Conservation (phyloP, 257 asterid species). For the Solanum virginianum region DNA sequence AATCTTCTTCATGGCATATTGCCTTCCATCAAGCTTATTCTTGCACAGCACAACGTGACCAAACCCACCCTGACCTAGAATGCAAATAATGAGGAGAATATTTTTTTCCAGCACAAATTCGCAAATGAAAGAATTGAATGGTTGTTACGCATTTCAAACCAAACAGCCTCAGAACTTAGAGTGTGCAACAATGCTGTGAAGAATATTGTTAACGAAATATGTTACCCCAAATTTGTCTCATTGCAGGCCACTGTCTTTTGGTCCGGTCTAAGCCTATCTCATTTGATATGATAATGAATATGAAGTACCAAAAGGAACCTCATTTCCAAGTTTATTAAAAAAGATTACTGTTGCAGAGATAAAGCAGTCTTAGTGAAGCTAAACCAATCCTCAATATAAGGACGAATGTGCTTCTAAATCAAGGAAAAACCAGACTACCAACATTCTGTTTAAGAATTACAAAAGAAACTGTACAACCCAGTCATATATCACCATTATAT, state of each 20-base stretch:
- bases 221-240: not conserved
- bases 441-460: not conserved
- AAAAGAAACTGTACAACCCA: not conserved
- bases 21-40: slow-evolving; percentile 95
- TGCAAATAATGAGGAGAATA: not conserved
- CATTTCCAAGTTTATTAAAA: not conserved
- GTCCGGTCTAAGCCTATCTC: not conserved
- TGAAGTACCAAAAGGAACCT: not conserved
- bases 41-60: slow-evolving; percentile 95
- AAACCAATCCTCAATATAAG: not conserved
- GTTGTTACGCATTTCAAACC: not conserved
- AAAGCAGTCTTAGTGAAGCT: not conserved
- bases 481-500: not conserved
- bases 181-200: not conserved
- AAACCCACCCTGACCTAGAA: slow-evolving; percentile 93
- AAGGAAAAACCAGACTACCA: not conserved
- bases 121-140: not conserved
- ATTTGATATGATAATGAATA: not conserved
- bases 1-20: slow-evolving; percentile 93
- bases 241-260: not conserved
- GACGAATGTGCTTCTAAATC: not conserved
- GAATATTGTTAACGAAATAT: not conserved
- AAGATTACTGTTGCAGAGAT: not conserved
- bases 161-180: not conserved
- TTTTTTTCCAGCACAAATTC: not conserved